These are phyloP conservation scores for Fusarium agapanthi DNA, from an alignment of 2,329 filamentous ascomycete genomes.

Conservation along the genomic window DNA sequence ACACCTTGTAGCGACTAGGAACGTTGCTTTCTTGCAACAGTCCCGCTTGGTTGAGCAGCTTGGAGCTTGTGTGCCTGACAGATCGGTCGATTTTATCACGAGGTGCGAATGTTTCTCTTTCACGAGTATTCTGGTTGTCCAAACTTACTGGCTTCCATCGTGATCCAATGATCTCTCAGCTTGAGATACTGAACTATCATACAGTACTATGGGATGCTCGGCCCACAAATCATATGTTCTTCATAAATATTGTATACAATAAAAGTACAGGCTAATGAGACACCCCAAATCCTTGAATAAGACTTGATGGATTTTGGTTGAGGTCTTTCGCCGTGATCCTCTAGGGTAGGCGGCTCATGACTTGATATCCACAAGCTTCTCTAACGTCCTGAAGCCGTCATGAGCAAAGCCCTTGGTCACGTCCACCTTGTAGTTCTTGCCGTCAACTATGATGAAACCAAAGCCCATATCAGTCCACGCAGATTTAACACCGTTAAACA, in stretches of 20 bases:
- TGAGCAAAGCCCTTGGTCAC: slow-evolving; percentile 65
- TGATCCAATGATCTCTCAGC: neutral
- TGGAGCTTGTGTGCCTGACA: neutral
- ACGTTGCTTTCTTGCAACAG: slow-evolving; percentile 13
- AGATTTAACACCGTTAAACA: slow-evolving; percentile 58
- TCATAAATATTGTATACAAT: slow-evolving; percentile 24
- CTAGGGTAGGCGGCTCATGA: slow-evolving; percentile 9
- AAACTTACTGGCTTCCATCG: neutral
- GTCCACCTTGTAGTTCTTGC: slow-evolving; percentile 65
- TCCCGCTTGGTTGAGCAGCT: neutral
- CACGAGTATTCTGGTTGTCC: neutral
- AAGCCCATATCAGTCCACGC: slow-evolving; percentile 67
- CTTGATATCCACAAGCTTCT: slow-evolving; percentile 57
- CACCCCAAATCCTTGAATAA: neutral
- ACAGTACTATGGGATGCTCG: neutral
- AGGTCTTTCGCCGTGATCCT: neutral
- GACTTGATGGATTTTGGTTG: neutral
- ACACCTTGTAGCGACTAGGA: slow-evolving; percentile 7
- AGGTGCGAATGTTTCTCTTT: neutral
- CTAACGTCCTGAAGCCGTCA: slow-evolving; percentile 66
- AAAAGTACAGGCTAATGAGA: slow-evolving; percentile 33
- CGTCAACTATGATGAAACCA: slow-evolving; percentile 58
- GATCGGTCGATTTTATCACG: slow-evolving; percentile 30
- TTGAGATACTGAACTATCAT: neutral
- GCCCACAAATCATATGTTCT: neutral